A percentile compares a stretch with the other conserved stretches of the same genome.
Conservation (phyloP, 768 basidiomycete species). For the Psilocybe cubensis region DNA sequence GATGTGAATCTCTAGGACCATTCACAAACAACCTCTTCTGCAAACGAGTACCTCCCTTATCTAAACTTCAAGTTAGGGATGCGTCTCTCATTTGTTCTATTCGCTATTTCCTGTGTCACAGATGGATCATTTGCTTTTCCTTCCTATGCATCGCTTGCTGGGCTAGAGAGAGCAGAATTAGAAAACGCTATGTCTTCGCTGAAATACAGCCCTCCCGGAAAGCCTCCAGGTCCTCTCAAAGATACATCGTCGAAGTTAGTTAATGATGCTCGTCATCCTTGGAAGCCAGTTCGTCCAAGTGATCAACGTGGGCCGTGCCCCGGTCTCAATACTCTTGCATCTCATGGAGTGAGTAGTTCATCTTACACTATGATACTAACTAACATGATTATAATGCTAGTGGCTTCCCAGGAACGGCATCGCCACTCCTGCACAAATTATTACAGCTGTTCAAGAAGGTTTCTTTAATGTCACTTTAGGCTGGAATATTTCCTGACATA, state of each 20-base stretch:
- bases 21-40: no score
- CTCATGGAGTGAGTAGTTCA: conserved; percentile 22
- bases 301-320: conserved; percentile 28
- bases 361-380: not conserved
- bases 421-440: conserved; percentile 19
- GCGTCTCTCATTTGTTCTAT: no score
- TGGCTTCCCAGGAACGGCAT: conserved; percentile 19
- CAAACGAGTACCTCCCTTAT: no score
- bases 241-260: conserved; percentile 27
- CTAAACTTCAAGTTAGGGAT: no score
- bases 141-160: conserved; percentile 14
- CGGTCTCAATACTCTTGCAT: conserved; percentile 26
- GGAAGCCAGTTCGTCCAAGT: conserved; percentile 17
- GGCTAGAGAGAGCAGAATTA: conserved; percentile 11
- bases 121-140: conserved; percentile 5
- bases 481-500: not conserved
- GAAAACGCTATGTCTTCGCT: conserved; percentile 11
- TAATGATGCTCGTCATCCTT: conserved; percentile 26
- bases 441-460: conserved; percentile 22
- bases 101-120: no score
- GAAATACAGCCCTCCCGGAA: conserved; percentile 4
- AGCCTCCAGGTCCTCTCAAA: conserved; percentile 20
- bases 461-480: not conserved
- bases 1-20: no score
- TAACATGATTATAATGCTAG: not conserved